Base-by-base conservation (phyloP, 2,329 filamentous ascomycete species). In the Pleomassaria siparia region DNA sequence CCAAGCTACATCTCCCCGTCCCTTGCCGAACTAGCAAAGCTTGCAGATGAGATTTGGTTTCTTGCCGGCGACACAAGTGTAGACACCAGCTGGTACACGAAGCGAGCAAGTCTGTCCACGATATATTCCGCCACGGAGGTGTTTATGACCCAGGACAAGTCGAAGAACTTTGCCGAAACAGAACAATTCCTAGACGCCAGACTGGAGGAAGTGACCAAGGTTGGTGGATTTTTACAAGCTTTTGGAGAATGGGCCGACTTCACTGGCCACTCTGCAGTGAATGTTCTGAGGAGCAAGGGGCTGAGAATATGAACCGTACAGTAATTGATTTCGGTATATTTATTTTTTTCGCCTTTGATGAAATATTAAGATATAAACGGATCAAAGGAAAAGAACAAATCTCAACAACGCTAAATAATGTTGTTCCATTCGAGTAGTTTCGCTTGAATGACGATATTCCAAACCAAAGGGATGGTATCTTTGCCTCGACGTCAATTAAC, bases 31-130 rank as follows among this genome's bases (percentile, higher is more conserved):
- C 81, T 99, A 3, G 85, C 87, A 33, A 77, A 81, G 41, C 82
- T 99, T 4, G 82, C 87, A n/a, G 92, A 96, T 69, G 94, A 99
- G 70, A 95, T 99, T 43, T 89, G 88, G 80, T 91, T 88, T 63
- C 82, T 96, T 3, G 83, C 92, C 0, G 89, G 90, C 42, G 94
- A 97, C 70, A 78, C 75, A 18, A 81, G 85, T 18, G 88, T 96
- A 50, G 91, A 97, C 70, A 81, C 83, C 3, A 86, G 84, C 4
- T 99, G 94, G 94, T 99, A 99, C 60, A 85, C 84, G 2, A 87
- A 86, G 66, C 78, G 86, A 3, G 78, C 83, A 8, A 80, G 77
- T 0, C 69, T 89, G 20, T 78, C 82, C 0, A 78, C 79, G 2
- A 78, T 88, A n/a, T 89, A 88, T 64, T 89, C 89, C 1, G 71